Evolutionary conservation across 371 early-diverging fungal species (phyloP).

Genomic region (Nosema muscidifuracis): DNA sequence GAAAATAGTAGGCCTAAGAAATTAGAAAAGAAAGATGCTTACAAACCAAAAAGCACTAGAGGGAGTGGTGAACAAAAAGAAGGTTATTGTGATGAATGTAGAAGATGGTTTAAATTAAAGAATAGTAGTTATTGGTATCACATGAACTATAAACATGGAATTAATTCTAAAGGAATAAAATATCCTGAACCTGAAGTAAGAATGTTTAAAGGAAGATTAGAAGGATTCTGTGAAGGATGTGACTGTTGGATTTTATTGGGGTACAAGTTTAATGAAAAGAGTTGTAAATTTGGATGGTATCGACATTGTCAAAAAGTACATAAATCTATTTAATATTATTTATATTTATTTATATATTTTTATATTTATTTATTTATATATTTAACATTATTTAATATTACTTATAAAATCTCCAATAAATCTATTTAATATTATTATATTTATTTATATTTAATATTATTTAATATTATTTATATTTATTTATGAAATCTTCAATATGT

Average conservation of each 20-base stretch:
- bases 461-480: background rate
- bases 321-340: background rate
- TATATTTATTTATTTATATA: too few relatives aligned
- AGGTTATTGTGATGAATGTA: slow-evolving; percentile 53
- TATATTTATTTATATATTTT: background rate
- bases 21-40: slow-evolving; percentile 6
- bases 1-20: background rate
- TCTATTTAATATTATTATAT: too few relatives aligned
- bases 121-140: slow-evolving; percentile 62
- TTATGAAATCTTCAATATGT: background rate
- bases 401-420: too few relatives aligned
- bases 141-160: slow-evolving; percentile 63
- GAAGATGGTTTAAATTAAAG: slow-evolving; percentile 55
- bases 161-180: slow-evolving; percentile 47
- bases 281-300: slow-evolving; percentile 52
- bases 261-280: slow-evolving; percentile 10
- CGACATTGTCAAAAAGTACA: slow-evolving; percentile 57
- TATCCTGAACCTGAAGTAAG: slow-evolving; percentile 51
- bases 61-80: slow-evolving; percentile 45
- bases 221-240: slow-evolving; percentile 50
- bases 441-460: too few relatives aligned
- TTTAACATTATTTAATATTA: too few relatives aligned
- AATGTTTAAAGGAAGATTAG: background rate
- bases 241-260: slow-evolving; percentile 51
- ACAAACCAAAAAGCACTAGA: slow-evolving; percentile 43